Base-by-base conservation (phyloP, 73 alveolate species). In the Symbiodinium pilosum region DNA sequence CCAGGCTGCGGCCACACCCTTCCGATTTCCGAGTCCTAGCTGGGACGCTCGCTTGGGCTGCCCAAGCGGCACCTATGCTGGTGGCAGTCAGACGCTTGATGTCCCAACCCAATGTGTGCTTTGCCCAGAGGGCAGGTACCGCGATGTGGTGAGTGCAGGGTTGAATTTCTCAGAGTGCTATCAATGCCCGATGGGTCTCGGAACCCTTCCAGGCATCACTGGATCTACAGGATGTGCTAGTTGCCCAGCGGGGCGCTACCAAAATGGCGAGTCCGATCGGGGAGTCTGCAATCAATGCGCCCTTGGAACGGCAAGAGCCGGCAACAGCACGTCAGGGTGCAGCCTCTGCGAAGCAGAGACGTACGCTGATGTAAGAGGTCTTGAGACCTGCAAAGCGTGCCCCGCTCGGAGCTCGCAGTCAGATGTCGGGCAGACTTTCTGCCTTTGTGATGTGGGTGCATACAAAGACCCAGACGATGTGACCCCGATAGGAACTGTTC, bases 361-460 rank as follows among this genome's bases (percentile, higher is more conserved):
- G 43, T 87, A 87, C 38, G 94, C 94, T 7, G 94, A 87, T 42
- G 86, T 5, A 20, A 18, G 54, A 16, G 94, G 94, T 18, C 30
- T 86, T 32, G 84, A 86, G 32, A 41, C 3, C 39, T 86, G 94
- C 83, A 86, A 86, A 56, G 56, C 94, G 16, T 86, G 94, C 52
- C 94, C 94, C 3, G 11, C 52, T 39, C 83, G 38, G 4, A 86
- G 94, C 16, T 86, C 39, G 14, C 87, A 88, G 87, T 81, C 44
- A 36, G 97, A 91, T 36, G n/a, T 54, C 41, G 97, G 97, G 36
- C 97, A 91, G 81, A 69, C 81, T 24, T 64, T 64, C 30, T 91
- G 97, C 77, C n/a, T 91, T 83, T 91, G 97, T 86, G 97, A 91
- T 18, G 97, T 91, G 89, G 97, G 97, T 32, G 81, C 87, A 51